Base-by-base conservation (phyloP, 177 flowering plant genomes). In the Vitis hybrid region DNA sequence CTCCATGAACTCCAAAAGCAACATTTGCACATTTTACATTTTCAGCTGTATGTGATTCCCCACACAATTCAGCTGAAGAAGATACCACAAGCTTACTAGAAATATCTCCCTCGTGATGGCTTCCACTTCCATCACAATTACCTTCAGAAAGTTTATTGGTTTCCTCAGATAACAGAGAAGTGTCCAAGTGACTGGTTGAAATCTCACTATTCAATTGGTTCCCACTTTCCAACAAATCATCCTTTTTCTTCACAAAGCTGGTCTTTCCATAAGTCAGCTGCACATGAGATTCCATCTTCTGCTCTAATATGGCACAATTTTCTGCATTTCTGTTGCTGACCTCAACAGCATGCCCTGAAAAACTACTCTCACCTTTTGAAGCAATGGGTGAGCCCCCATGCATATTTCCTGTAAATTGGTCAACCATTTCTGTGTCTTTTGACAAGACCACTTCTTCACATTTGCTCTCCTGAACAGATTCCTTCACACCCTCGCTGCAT, bases 61-160 rank as follows among this genome's bases (percentile, higher is more conserved):
- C 60, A 64, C 13, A 21, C 27, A 70, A 7, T 69, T 76, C 66
- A 70, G 74, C 61, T 56, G 80, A 76, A 52, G 73, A 72, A 56
- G 27, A 58, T n/a, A 60, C 70, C 40, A 52, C 67, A 52, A 59
- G 32, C 15, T 61, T 68, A 64, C 48, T 67, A 19, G 73, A 70
- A 40, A 62, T 58, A 13, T 62, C 70, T 68, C 51, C 71, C 6
- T 9, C 69, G 40, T 60, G 52, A 67, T 54, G 24, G 35, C 59
- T 52, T 27, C 40, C 66, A 64, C 46, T 74, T 55, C 19, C 60
- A 64, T 57, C 72, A 57, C 18, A 62, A 46, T 70, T 68, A 46
- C 59, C 66, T 49, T 69, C 35, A 54, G 56, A 55, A 64, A 16
- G 8, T 60, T 66, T 63, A 50, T 52, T 58, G 9, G 75, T 81